These are phyloP conservation scores for Xylaria arbuscula DNA, from an alignment of 2,329 filamentous ascomycete species.

Conservation along the genomic window DNA sequence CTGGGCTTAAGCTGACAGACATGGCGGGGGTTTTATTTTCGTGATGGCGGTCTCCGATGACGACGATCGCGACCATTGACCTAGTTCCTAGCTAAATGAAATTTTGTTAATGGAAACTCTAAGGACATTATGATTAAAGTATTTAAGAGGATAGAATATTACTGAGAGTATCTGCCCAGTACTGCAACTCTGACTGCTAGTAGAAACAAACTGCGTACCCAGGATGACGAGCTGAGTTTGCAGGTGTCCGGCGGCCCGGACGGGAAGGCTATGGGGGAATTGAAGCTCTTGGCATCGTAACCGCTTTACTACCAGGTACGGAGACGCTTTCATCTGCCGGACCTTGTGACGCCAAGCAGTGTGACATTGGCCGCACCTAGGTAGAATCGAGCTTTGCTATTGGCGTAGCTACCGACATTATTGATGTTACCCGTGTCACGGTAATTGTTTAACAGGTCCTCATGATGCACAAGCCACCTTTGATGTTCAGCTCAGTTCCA, in stretches of 20 bases:
- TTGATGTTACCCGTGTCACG: constrained; percentile 18
- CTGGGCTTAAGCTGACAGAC: not conserved
- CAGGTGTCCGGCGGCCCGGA: too few species aligned
- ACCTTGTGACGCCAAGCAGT: constrained; percentile 1
- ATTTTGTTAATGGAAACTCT: too few species aligned
- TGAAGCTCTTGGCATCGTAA: not conserved
- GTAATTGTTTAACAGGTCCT: not conserved
- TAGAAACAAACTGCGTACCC: not conserved
- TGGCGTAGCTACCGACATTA: not conserved
- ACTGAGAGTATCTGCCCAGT: not conserved
- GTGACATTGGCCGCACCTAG: not conserved
- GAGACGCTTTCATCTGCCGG: not conserved
- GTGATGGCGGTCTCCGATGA: not conserved
- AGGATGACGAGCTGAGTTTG: too few species aligned
- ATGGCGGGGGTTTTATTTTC: not conserved
- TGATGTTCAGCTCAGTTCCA: constrained; percentile 3
- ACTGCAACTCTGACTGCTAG: not conserved
- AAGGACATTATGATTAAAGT: too few species aligned
- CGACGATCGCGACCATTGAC: not conserved
- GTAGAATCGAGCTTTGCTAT: not conserved
- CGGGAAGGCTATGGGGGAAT: not conserved
- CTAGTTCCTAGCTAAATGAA: not conserved
- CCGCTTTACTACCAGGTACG: not conserved
- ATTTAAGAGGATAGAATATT: too few species aligned
- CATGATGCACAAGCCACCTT: constrained; percentile 26